Evolutionary conservation across 805 yeast species (phyloP).

Genomic region (Cyberlindnera saturnus): DNA sequence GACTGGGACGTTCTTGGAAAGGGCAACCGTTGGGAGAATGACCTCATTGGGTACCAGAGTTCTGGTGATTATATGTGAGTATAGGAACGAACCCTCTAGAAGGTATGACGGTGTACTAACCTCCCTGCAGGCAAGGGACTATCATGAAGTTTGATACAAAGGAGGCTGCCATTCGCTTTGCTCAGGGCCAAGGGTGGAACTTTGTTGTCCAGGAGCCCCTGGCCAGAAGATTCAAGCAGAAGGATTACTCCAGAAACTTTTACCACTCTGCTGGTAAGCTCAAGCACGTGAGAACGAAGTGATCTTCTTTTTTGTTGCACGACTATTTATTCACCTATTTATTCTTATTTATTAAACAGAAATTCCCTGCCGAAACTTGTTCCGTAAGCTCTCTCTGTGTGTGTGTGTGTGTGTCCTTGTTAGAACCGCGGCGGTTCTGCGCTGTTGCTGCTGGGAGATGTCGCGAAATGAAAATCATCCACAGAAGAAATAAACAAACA

Average conservation of each 20-base stretch:
- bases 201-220: slow-evolving; percentile 80
- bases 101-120: slow-evolving; percentile 1
- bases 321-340: slow-evolving; percentile 9
- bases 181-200: slow-evolving; percentile 82
- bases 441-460: too few relatives aligned
- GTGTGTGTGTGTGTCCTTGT: too few relatives aligned
- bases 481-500: too few relatives aligned
- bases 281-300: slow-evolving; percentile 79
- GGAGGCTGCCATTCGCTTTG: slow-evolving; percentile 74
- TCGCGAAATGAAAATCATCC: too few relatives aligned
- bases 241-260: slow-evolving; percentile 71
- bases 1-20: slow-evolving; percentile 80
- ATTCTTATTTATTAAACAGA: slow-evolving; percentile 3
- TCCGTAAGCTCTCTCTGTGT: too few relatives aligned
- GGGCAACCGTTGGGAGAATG: slow-evolving; percentile 86
- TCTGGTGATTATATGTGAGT: slow-evolving; percentile 67
- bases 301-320: slow-evolving; percentile 12
- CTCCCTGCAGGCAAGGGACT: slow-evolving; percentile 47
- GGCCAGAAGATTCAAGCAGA: slow-evolving; percentile 62
- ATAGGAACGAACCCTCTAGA: too few relatives aligned
- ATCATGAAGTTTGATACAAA: slow-evolving; percentile 65
- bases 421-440: too few relatives aligned
- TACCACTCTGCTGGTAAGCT: slow-evolving; percentile 62
- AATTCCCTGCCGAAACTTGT: too few relatives aligned
- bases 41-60: slow-evolving; percentile 79